Percentiles rank a stretch among this genome's conserved stretches.
Evolutionary conservation across 192 early-diverging fungal genomes (phyloP).

Genomic region (Lunasporangiospora selenospora): DNA sequence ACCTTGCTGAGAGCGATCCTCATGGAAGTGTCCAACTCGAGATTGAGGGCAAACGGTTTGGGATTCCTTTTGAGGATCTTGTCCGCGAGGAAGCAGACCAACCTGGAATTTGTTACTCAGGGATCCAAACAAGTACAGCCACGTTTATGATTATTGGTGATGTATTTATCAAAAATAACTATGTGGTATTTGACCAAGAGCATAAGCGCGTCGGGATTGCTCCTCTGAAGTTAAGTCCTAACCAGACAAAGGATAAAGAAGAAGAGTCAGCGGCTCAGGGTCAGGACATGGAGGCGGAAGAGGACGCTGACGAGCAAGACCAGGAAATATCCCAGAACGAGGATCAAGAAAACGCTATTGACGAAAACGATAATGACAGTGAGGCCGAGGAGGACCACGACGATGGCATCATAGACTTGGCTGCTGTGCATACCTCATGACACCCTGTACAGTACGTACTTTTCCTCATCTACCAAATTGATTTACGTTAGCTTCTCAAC

Average conservation of each 20-base stretch:
- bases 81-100: constrained; percentile 9
- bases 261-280: neutral
- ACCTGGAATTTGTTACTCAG: constrained; percentile 15
- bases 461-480: too few relatives aligned
- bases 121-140: constrained; percentile 27
- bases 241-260: neutral
- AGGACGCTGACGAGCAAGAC: neutral
- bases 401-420: too few relatives aligned
- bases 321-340: too few relatives aligned
- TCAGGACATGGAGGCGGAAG: neutral
- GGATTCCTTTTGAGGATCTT: constrained; percentile 30
- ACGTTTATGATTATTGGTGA: constrained; percentile 66
- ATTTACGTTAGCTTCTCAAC: too few relatives aligned
- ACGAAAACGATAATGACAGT: too few relatives aligned
- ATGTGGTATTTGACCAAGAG: constrained; percentile 68
- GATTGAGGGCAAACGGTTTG: constrained; percentile 23
- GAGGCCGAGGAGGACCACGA: too few relatives aligned
- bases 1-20: neutral
- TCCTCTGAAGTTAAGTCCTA: constrained; percentile 24
- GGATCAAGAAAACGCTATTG: too few relatives aligned
- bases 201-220: constrained; percentile 65
- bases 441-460: too few relatives aligned
- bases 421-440: too few relatives aligned
- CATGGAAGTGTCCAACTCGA: constrained; percentile 3
- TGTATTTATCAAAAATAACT: constrained; percentile 72